Evolutionary conservation across 306 rosid species (phyloP).

Genomic region (Datisca glomerata): DNA sequence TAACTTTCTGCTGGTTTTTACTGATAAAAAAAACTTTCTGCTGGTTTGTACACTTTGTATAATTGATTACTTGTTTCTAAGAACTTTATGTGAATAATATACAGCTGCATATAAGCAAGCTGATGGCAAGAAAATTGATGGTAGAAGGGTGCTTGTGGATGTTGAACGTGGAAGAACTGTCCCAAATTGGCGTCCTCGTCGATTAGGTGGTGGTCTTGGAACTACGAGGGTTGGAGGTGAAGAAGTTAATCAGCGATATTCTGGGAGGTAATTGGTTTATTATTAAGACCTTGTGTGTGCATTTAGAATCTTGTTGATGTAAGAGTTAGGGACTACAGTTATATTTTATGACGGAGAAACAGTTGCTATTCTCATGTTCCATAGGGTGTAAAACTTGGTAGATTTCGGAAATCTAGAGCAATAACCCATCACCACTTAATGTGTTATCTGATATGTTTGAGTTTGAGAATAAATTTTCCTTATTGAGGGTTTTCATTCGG

Average conservation of each 20-base stretch:
- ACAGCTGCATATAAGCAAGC: constrained; percentile 99
- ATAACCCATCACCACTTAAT: too few species aligned
- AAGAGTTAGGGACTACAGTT: too few species aligned
- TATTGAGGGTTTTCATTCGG: too few species aligned
- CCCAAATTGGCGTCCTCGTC: constrained; percentile 99
- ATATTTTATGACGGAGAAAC: too few species aligned
- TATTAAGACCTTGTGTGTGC: too few species aligned
- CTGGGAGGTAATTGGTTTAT: constrained; percentile 59
- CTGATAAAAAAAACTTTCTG: constrained; percentile 1
- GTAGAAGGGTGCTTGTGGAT: constrained; percentile 95
- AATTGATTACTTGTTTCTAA: neutral
- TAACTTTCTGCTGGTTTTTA: constrained; percentile 6
- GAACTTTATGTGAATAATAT: constrained; percentile 3
- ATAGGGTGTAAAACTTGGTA: too few species aligned
- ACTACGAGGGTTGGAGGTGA: constrained; percentile 95
- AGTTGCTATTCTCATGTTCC: too few species aligned
- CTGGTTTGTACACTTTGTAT: constrained; percentile 4
- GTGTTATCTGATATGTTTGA: too few species aligned
- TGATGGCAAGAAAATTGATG: constrained; percentile 95
- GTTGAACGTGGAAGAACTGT: constrained; percentile 99
- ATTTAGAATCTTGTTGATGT: too few species aligned
- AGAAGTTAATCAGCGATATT: constrained; percentile 65
- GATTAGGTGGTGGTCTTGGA: constrained; percentile 98
- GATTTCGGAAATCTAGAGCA: too few species aligned
- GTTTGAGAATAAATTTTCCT: too few species aligned